phyloP scores from a whole-genome alignment of 2,329 filamentous ascomycete species.

The Trichoderma simmonsii region DNA sequence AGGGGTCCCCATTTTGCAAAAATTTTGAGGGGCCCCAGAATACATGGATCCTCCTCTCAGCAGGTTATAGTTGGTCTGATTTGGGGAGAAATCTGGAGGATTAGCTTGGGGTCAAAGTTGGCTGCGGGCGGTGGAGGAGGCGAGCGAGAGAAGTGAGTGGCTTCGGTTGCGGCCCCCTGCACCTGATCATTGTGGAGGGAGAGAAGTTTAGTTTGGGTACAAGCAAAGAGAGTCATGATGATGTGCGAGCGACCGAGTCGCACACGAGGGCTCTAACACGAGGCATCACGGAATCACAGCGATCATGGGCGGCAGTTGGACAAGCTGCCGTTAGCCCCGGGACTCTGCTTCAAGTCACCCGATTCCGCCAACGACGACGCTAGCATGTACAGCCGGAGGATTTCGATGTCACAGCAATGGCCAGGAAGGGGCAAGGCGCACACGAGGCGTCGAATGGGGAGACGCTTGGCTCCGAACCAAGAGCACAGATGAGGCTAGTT shows the following conservation, averaged over 20 bases:
- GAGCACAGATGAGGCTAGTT: slow-evolving; percentile 7
- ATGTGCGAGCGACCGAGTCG: not conserved
- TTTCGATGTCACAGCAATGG: not conserved
- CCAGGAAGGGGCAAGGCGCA: slow-evolving; percentile 10
- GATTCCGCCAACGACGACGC: not conserved
- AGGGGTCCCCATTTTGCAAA: not conserved
- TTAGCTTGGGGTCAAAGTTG: not conserved
- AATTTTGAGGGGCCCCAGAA: slow-evolving; percentile 16
- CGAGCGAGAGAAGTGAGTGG: slow-evolving; percentile 3
- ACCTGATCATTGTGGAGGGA: not conserved
- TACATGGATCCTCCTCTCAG: not conserved
- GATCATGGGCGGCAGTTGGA: not conserved
- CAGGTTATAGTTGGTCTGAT: not conserved
- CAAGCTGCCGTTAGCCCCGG: slow-evolving; percentile 10
- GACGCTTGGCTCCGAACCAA: slow-evolving; percentile 10
- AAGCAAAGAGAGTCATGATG: not conserved
- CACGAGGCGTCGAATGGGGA: slow-evolving; percentile 18
- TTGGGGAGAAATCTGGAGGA: not conserved
- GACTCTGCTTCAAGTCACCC: not conserved
- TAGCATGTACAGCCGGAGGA: not conserved
- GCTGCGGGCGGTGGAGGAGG: not conserved
- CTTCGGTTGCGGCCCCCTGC: slow-evolving; percentile 11
- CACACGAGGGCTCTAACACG: not conserved
- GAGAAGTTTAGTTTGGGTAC: not conserved
- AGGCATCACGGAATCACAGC: not conserved